These are phyloP conservation scores for Astrothelium macrocarpum DNA, from an alignment of 495 filamentous ascomycete species.

Conservation along the genomic window DNA sequence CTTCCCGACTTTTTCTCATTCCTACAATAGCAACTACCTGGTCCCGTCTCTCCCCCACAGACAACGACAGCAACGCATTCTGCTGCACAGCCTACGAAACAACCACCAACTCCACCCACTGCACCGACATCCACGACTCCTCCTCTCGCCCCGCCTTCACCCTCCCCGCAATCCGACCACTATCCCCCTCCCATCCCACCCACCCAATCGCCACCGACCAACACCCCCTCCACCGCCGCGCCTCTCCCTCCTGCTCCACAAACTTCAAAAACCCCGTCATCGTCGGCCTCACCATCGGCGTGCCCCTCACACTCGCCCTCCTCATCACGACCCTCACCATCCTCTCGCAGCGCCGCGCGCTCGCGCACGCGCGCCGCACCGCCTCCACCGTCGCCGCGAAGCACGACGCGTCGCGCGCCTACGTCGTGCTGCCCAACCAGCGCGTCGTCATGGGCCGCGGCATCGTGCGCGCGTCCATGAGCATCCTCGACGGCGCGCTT, in stretches of 20 bases:
- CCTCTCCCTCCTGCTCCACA: neutral
- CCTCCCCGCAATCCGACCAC: neutral
- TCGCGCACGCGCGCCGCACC: neutral
- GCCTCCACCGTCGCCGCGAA: neutral
- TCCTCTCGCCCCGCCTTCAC: neutral
- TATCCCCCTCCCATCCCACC: neutral
- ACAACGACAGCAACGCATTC: neutral
- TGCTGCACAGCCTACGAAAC: constrained; percentile 5
- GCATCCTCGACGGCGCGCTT: neutral
- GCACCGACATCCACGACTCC: neutral
- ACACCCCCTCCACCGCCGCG: neutral
- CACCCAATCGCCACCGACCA: neutral
- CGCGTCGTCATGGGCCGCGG: neutral
- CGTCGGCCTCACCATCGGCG: neutral
- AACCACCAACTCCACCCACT: neutral
- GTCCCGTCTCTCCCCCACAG: neutral
- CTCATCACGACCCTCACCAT: neutral
- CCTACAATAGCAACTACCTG: neutral
- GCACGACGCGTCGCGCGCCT: neutral
- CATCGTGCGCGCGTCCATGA: neutral
- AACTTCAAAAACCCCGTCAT: neutral
- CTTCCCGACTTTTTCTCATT: neutral
- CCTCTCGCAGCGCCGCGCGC: neutral
- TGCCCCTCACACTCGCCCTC: neutral
- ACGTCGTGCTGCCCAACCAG: constrained; percentile 1